These are phyloP conservation scores for Hypoxylon cercidicola DNA, from an alignment of 495 filamentous ascomycete species.

Conservation along the genomic window DNA sequence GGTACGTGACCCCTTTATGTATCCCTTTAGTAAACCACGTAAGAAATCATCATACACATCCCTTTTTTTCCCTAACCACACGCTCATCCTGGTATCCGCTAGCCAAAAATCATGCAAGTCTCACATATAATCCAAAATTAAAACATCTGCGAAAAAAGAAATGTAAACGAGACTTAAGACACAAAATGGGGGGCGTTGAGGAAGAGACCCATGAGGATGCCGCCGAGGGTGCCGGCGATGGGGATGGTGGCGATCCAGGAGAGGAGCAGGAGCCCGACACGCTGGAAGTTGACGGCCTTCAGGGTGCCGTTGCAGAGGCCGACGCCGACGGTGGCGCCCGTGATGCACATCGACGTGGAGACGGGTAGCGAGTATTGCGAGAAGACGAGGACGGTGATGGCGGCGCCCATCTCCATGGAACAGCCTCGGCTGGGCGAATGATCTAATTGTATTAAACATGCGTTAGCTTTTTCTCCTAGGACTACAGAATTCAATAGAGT, in stretches of 20 bases:
- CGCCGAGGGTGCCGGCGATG: slow-evolving; percentile 68
- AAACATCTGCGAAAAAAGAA: not conserved
- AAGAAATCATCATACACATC: not conserved
- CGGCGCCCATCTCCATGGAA: slow-evolving; percentile 74
- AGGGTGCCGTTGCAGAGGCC: slow-evolving; percentile 66
- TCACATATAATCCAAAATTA: slow-evolving; percentile 3
- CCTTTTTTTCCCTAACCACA: slow-evolving; percentile 15
- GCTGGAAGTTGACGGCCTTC: slow-evolving; percentile 73
- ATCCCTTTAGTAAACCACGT: not conserved
- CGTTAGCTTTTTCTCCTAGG: no score
- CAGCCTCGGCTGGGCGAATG: slow-evolving; percentile 70
- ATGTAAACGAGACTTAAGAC: not conserved
- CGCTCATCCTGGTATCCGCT: slow-evolving; percentile 21
- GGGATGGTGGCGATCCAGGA: slow-evolving; percentile 74
- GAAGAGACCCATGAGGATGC: slow-evolving; percentile 69
- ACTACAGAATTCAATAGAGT: no score
- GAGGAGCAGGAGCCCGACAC: slow-evolving; percentile 58
- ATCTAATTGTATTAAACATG: no score
- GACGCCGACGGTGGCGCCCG: slow-evolving; percentile 66
- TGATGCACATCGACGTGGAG: slow-evolving; percentile 69
- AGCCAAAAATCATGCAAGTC: not conserved
- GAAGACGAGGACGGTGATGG: slow-evolving; percentile 72
- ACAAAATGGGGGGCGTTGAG: slow-evolving; percentile 68
- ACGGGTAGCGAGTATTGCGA: slow-evolving; percentile 70
- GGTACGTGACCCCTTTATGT: not conserved